Conservation (phyloP, 495 filamentous ascomycete species). For the Amphirosellinia nigrospora region DNA sequence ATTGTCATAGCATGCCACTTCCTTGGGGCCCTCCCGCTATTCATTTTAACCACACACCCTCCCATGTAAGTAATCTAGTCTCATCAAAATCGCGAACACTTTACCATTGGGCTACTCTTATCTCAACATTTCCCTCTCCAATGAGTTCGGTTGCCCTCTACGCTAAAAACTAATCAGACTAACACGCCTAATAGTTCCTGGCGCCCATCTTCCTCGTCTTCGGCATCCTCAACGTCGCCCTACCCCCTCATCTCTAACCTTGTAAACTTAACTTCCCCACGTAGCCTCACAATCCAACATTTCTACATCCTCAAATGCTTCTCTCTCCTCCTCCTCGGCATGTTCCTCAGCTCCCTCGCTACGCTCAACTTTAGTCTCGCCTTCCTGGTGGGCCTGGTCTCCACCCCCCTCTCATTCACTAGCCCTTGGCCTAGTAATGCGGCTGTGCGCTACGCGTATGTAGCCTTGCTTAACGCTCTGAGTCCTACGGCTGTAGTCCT, state of each 20-base stretch:
- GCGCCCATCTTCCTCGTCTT: conserved; percentile 63
- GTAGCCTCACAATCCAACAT: conserved; percentile 67
- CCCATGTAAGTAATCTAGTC: conserved; percentile 60
- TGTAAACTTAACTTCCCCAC: conserved; percentile 44
- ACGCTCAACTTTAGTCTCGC: conserved; percentile 96
- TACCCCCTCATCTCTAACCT: conserved; percentile 65
- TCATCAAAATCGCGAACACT: conserved; percentile 8
- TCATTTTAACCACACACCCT: conserved; percentile 79
- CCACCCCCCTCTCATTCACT: conserved; percentile 77
- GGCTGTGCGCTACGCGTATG: conserved; percentile 33
- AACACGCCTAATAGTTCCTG: conserved; percentile 56
- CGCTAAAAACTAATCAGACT: conserved; percentile 30
- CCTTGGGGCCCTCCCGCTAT: conserved; percentile 82
- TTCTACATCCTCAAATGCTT: conserved; percentile 83
- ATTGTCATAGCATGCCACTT: conserved; percentile 76
- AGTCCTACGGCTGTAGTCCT: conserved; percentile 70
- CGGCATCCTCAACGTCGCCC: conserved; percentile 60
- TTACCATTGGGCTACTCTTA: neutral
- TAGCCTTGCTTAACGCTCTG: conserved; percentile 59
- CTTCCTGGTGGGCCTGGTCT: conserved; percentile 80
- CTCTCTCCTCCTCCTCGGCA: conserved; percentile 87
- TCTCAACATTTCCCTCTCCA: conserved; percentile 9
- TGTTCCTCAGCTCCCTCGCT: conserved; percentile 88
- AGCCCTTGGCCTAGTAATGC: conserved; percentile 51
- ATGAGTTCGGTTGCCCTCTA: neutral